Conservation (phyloP, 306 rosid genomes). For the Luffa aegyptiaca region DNA sequence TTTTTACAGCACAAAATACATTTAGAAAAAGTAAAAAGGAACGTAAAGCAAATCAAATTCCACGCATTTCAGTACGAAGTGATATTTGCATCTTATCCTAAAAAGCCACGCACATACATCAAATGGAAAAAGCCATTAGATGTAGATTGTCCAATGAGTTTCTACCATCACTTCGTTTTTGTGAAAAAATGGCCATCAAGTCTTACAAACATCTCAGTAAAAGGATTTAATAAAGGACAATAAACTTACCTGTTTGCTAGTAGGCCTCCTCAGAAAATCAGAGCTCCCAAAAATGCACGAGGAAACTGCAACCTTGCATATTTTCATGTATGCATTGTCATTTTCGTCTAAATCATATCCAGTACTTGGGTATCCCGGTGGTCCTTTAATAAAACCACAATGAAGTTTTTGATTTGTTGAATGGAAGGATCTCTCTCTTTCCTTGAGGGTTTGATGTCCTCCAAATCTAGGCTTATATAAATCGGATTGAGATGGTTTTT, state of each 20-base stretch:
- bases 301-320: constrained; percentile 72
- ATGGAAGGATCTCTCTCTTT: constrained; percentile 68
- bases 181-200: neutral
- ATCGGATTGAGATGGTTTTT: constrained; percentile 15
- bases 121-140: neutral
- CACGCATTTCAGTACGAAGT: neutral
- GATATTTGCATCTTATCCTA: neutral
- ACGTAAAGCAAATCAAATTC: neutral
- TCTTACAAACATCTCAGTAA: neutral
- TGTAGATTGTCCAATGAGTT: neutral
- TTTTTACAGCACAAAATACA: neutral
- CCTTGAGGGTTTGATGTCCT: constrained; percentile 67
- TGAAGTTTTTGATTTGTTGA: constrained; percentile 58
- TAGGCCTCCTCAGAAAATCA: constrained; percentile 86
- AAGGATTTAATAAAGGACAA: neutral
- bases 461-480: constrained; percentile 63
- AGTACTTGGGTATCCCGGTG: constrained; percentile 45
- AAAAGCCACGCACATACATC: neutral
- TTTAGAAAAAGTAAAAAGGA: neutral
- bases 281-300: constrained; percentile 97
- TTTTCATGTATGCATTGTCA: constrained; percentile 57
- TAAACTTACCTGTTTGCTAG: constrained; percentile 55
- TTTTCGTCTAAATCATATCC: constrained; percentile 71
- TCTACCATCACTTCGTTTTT: neutral
- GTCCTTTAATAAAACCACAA: constrained; percentile 78